Evolutionary conservation across 345 rosid species (phyloP).

Genomic region (Erysimum cheiranthoides): DNA sequence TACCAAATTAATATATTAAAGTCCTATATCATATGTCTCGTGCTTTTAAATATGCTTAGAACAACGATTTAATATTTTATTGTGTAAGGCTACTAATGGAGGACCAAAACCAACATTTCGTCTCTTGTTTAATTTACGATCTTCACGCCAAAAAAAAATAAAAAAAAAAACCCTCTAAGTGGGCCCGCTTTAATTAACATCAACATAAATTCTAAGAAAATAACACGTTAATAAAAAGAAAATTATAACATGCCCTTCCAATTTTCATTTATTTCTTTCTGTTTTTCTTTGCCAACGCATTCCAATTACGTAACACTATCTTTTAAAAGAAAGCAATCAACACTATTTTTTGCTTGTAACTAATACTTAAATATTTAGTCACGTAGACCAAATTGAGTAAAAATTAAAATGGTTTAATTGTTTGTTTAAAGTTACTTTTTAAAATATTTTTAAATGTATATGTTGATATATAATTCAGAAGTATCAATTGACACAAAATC

Average conservation of each 20-base stretch:
- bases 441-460: no score
- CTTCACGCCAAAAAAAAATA: constrained; percentile 17
- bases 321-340: no score
- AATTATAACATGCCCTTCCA: neutral
- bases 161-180: constrained; percentile 7
- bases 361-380: no score
- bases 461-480: no score
- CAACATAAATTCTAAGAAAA: constrained; percentile 8
- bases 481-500: no score
- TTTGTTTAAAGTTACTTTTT: no score
- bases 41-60: constrained; percentile 34
- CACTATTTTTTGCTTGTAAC: no score
- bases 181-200: constrained; percentile 1
- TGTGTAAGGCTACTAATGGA: constrained; percentile 21
- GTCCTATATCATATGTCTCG: neutral
- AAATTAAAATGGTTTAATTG: no score
- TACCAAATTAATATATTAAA: neutral
- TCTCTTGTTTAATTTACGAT: constrained; percentile 12
- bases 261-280: neutral
- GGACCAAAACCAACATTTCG: constrained; percentile 25
- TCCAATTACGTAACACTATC: neutral
- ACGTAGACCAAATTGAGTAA: no score
- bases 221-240: neutral
- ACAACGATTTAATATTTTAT: neutral
- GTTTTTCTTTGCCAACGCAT: neutral